These are phyloP conservation scores for Backusella luteola DNA, from an alignment of 192 early-diverging fungal species.

Conservation along the genomic window DNA sequence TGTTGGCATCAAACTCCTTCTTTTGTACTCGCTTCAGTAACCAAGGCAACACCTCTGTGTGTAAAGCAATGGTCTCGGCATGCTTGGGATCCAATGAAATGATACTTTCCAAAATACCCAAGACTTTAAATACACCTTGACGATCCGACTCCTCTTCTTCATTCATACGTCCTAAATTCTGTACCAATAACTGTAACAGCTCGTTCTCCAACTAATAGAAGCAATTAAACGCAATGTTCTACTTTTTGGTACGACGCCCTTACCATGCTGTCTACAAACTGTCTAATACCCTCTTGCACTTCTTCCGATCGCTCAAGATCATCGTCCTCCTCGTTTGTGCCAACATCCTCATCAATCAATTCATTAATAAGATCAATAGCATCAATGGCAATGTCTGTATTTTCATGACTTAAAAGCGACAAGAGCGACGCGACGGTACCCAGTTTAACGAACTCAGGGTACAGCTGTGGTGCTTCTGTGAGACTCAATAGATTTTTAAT, in stretches of 20 bases:
- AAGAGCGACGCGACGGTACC: constrained; percentile 64
- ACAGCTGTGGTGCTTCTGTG: constrained; percentile 79
- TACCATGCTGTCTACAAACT: constrained; percentile 69
- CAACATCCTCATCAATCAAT: constrained; percentile 88
- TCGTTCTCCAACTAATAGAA: constrained; percentile 53
- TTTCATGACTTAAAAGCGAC: constrained; percentile 85
- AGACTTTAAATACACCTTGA: constrained; percentile 81
- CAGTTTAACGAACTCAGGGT: constrained; percentile 70
- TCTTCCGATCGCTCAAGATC: constrained; percentile 60
- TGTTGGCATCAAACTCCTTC: constrained; percentile 76
- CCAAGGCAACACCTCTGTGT: constrained; percentile 74
- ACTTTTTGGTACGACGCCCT: not conserved
- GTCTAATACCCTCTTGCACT: constrained; percentile 52
- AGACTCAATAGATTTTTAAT: constrained; percentile 74
- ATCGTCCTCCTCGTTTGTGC: constrained; percentile 52
- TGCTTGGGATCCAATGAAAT: constrained; percentile 69
- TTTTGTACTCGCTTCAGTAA: constrained; percentile 63
- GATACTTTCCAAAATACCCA: constrained; percentile 87
- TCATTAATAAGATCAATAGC: constrained; percentile 87
- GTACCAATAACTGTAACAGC: constrained; percentile 72
- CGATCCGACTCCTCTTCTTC: constrained; percentile 76
- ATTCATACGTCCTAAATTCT: constrained; percentile 77
- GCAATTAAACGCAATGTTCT: not conserved
- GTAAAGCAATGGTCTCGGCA: constrained; percentile 60
- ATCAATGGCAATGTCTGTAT: constrained; percentile 88